Evolutionary conservation across 805 yeast genomes (phyloP).

Genomic region (Metschnikowia vanudenii): DNA sequence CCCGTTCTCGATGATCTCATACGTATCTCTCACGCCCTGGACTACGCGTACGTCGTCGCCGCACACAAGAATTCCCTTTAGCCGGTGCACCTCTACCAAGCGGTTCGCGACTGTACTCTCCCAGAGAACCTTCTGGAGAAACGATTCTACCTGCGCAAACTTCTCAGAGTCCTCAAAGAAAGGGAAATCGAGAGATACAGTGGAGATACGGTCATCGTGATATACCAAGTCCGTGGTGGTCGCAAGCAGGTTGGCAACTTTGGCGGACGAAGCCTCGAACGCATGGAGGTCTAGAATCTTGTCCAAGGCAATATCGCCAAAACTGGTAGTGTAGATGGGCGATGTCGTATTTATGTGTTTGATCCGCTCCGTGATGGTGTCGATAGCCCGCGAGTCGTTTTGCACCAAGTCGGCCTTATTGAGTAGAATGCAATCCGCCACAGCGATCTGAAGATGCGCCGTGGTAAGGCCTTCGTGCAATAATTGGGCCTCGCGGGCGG

Average conservation of each 20-base stretch:
- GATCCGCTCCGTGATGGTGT: slow-evolving; percentile 39
- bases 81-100: slow-evolving; percentile 69
- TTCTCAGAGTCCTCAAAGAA: slow-evolving; percentile 36
- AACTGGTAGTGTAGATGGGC: slow-evolving; percentile 63
- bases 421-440: slow-evolving; percentile 79
- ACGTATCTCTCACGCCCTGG: slow-evolving; percentile 93
- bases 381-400: slow-evolving; percentile 26
- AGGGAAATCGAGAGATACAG: slow-evolving; percentile 44
- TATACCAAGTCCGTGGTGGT: slow-evolving; percentile 19
- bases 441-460: slow-evolving; percentile 85
- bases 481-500: slow-evolving; percentile 34
- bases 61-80: slow-evolving; percentile 68
- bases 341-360: slow-evolving; percentile 63
- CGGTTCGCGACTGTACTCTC: slow-evolving; percentile 46
- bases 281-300: slow-evolving; percentile 77
- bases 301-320: slow-evolving; percentile 68
- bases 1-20: slow-evolving; percentile 63
- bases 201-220: slow-evolving; percentile 41
- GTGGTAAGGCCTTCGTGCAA: slow-evolving; percentile 56
- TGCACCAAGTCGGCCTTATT: slow-evolving; percentile 67
- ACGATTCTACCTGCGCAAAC: slow-evolving; percentile 51
- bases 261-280: slow-evolving; percentile 46
- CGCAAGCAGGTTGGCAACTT: slow-evolving; percentile 19
- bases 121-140: slow-evolving; percentile 78
- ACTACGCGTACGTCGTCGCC: slow-evolving; percentile 52